phyloP scores from a whole-genome alignment of 2,329 filamentous ascomycete genomes.

The Aspergillus sp. region DNA sequence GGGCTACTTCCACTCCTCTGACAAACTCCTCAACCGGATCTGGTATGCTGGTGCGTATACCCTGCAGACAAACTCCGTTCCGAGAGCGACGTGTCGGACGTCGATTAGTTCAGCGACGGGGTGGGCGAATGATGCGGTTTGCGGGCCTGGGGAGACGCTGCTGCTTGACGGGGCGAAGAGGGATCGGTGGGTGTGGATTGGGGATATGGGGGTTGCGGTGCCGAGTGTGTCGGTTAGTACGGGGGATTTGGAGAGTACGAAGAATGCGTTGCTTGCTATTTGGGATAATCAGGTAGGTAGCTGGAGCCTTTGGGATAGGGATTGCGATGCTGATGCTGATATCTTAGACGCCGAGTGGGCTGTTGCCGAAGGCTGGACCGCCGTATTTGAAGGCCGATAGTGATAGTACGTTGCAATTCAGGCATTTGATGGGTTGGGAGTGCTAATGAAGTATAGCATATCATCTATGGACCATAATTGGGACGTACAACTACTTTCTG shows the following conservation, averaged over 20 bases:
- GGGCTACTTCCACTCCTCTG: slow-evolving; percentile 54
- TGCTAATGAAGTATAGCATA: slow-evolving; percentile 18
- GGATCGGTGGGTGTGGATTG: slow-evolving; percentile 47
- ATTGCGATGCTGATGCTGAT: too few species aligned
- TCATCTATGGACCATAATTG: slow-evolving; percentile 56
- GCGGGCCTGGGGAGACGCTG: slow-evolving; percentile 43
- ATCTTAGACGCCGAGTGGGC: slow-evolving; percentile 22
- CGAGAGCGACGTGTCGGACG: slow-evolving; percentile 37
- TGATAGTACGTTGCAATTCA: slow-evolving; percentile 18
- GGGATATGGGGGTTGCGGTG: slow-evolving; percentile 53
- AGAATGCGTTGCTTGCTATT: slow-evolving; percentile 49
- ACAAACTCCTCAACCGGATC: slow-evolving; percentile 54
- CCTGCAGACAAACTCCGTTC: slow-evolving; percentile 48
- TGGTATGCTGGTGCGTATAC: slow-evolving; percentile 60
- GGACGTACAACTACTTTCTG: slow-evolving; percentile 59
- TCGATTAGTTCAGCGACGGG: slow-evolving; percentile 31
- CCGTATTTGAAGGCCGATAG: slow-evolving; percentile 34
- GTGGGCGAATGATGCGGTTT: slow-evolving; percentile 42
- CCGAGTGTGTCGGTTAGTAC: slow-evolving; percentile 45
- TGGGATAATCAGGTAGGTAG: slow-evolving; percentile 20
- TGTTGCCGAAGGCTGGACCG: slow-evolving; percentile 37
- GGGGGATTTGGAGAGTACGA: slow-evolving; percentile 48
- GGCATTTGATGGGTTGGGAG: too few species aligned
- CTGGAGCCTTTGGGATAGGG: too few species aligned
- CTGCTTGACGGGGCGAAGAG: slow-evolving; percentile 46